Evolutionary conservation across 495 filamentous ascomycete species (phyloP).

Genomic region (Gamarada debralockiae): DNA sequence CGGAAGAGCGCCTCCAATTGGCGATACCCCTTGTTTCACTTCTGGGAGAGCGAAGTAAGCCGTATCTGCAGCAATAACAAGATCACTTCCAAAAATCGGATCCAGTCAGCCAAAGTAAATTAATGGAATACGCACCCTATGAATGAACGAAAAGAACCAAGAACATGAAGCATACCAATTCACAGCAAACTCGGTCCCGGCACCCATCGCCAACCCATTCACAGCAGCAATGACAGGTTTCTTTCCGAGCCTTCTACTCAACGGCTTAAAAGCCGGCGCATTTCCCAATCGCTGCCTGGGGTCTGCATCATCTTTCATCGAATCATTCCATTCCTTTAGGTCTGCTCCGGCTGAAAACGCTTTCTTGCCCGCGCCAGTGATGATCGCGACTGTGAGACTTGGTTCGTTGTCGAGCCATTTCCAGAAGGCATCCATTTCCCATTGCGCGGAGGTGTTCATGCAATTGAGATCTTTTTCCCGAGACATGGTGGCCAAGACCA

Average conservation of each 20-base stretch:
- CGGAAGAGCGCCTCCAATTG: slow-evolving; percentile 65
- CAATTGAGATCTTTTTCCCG: too few relatives aligned
- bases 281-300: slow-evolving; percentile 34
- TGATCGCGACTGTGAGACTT: slow-evolving; percentile 46
- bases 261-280: slow-evolving; percentile 46
- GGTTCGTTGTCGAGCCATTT: too few relatives aligned
- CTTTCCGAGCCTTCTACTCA: slow-evolving; percentile 48
- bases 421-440: too few relatives aligned
- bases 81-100: slow-evolving; percentile 41
- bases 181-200: slow-evolving; percentile 65
- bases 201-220: slow-evolving; percentile 66
- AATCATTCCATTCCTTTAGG: slow-evolving; percentile 45
- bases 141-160: neutral
- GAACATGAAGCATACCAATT: slow-evolving; percentile 39
- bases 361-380: too few relatives aligned
- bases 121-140: neutral
- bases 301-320: slow-evolving; percentile 33
- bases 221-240: slow-evolving; percentile 72
- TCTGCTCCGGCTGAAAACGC: slow-evolving; percentile 57
- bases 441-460: too few relatives aligned
- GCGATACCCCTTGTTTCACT: slow-evolving; percentile 62
- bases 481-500: too few relatives aligned
- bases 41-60: slow-evolving; percentile 64
- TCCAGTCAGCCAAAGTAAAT: neutral
- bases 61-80: slow-evolving; percentile 54